Base-by-base conservation (phyloP, 257 asterid genomes). In the Nicotiana obtusifolia region DNA sequence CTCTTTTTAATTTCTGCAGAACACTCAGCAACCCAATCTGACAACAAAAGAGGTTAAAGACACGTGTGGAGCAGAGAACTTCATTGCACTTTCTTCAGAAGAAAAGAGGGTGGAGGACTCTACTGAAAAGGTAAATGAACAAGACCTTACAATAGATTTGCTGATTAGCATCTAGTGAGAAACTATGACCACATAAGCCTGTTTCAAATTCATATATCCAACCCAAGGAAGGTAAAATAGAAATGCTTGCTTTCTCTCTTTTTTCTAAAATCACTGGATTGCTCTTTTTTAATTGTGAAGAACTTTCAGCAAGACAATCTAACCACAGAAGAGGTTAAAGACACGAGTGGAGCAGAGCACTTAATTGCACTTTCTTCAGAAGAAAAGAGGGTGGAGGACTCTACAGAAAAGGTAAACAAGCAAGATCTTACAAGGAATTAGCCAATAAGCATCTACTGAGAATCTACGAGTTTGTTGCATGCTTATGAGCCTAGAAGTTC, bases 381-480 rank as follows among this genome's bases (percentile, higher is more conserved):
- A 82, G 82, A 77, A 83, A 83, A 22, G 76, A 83, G 75, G 64
- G 80, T 14, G 56, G 81, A 33, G 64, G 30, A 17, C 60, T 5
- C 54, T 67, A 47, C 56, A 67, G 84, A 81, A 64, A 79, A 78
- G 33, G 83, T 73, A 59, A 61, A n/a, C 54, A 76, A 52, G 59
- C 47, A 47, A 61, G 87, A 80, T 67, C 81, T 64, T 61, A 66
- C 61, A 65, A 61, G 79, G 75, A 83, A 84, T 84, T 28, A 69
- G 77, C 61, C 56, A n/a, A 30, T 77, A 73, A 41, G 53, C 57
- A 26, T 73, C 22, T 30, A 22, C 2, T 22, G 33, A 31, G 62
- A 60, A 24, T 54, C 8, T 60, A 78, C 49, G 2, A 65, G 17
- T 68, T 54, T 28, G 31, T 54, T 54, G 30, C 83, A 41, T 52